Evolutionary conservation across 345 rosid species (phyloP).

Genomic region (Eucalyptus melliodora): DNA sequence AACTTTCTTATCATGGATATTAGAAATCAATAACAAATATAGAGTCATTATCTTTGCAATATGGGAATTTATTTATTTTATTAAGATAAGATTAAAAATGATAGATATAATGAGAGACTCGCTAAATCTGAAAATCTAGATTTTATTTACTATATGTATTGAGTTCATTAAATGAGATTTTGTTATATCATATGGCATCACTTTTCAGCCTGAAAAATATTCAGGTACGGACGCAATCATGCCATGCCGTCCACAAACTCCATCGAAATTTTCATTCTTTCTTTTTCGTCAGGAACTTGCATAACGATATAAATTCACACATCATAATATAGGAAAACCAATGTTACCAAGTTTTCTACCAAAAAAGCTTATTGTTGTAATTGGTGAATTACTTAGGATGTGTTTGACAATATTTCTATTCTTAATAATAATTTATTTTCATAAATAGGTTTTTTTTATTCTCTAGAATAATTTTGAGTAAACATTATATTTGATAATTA

Average conservation of each 20-base stretch:
- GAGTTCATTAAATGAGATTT: neutral
- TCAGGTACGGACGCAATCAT: neutral
- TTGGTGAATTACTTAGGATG: neutral
- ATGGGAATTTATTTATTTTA: too few species aligned
- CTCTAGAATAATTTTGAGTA: too few species aligned
- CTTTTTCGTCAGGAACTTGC: neutral
- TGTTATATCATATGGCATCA: too few species aligned
- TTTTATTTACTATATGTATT: too few species aligned
- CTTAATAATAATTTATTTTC: too few species aligned
- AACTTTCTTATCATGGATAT: too few species aligned
- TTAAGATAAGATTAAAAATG: too few species aligned
- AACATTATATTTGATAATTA: too few species aligned
- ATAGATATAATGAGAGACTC: neutral
- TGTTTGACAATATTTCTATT: too few species aligned
- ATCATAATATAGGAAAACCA: neutral
- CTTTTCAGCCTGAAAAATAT: neutral
- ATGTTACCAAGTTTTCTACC: too few species aligned
- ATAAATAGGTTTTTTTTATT: too few species aligned
- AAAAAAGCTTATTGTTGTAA: neutral
- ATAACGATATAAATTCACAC: neutral
- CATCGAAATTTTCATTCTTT: neutral
- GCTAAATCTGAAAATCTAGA: neutral
- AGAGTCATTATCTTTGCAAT: neutral
- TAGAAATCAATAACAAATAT: neutral
- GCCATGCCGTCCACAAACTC: neutral